Percentiles rank a stretch among this genome's conserved stretches.
phyloP scores from a whole-genome alignment of 345 rosid species.

The Punica granatum region DNA sequence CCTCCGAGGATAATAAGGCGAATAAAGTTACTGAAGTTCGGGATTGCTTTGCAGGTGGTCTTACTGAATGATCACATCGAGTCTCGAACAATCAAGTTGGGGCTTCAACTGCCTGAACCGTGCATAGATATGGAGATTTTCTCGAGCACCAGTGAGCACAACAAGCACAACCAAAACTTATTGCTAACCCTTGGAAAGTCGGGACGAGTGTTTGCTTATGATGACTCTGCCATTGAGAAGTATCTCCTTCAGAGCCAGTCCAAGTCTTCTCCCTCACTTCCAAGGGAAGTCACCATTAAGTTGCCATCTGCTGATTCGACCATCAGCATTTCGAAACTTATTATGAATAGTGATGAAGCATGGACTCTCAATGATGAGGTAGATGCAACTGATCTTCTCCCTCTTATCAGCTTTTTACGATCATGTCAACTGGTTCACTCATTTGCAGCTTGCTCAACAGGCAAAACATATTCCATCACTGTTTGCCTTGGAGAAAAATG shows the following conservation, averaged over 20 bases:
- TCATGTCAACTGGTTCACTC: neutral
- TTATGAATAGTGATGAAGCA: slow-evolving; percentile 35
- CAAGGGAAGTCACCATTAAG: slow-evolving; percentile 57
- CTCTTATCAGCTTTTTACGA: neutral
- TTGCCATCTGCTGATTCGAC: slow-evolving; percentile 60
- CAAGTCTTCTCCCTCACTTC: slow-evolving; percentile 64
- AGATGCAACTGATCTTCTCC: slow-evolving; percentile 9
- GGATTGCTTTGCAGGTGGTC: slow-evolving; percentile 39
- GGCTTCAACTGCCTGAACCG: slow-evolving; percentile 64
- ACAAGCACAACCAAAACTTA: slow-evolving; percentile 46
- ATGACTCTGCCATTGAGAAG: slow-evolving; percentile 71
- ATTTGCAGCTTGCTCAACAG: slow-evolving; percentile 14
- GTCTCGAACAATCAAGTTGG: slow-evolving; percentile 70
- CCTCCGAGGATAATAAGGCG: too few relatives aligned
- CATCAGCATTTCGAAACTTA: slow-evolving; percentile 50
- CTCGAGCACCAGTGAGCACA: slow-evolving; percentile 44
- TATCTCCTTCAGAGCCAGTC: slow-evolving; percentile 76
- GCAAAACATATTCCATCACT: slow-evolving; percentile 47
- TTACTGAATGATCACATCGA: slow-evolving; percentile 69
- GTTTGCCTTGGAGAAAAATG: slow-evolving; percentile 43
- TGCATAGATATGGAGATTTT: slow-evolving; percentile 67
- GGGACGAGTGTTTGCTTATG: slow-evolving; percentile 64
- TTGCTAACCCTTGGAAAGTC: slow-evolving; percentile 74
- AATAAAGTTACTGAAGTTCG: neutral
- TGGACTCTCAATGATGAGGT: slow-evolving; percentile 58